A percentile compares a stretch with the other conserved stretches of the same genome.
Conservation (phyloP, 176 grass and related monocot species). For the Hsuehochloa calcarea region DNA sequence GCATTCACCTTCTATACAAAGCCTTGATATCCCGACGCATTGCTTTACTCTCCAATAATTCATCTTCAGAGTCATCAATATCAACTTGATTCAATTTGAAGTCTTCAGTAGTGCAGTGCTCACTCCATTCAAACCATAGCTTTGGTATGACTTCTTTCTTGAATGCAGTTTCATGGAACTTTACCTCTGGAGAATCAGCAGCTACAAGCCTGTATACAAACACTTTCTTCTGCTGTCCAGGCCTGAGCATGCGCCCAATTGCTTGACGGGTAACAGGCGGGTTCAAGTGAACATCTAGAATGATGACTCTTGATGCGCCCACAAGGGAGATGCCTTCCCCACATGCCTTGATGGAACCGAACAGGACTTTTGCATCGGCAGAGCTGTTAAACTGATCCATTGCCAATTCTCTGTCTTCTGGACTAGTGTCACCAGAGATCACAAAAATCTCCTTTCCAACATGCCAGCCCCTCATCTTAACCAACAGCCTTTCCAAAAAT, state of each 20-base stretch:
- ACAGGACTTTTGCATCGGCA: slow-evolving; percentile 76
- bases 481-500: slow-evolving; percentile 86
- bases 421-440: slow-evolving; percentile 69
- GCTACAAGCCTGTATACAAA: slow-evolving; percentile 89
- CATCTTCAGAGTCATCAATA: slow-evolving; percentile 51
- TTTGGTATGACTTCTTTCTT: slow-evolving; percentile 86
- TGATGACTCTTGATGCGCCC: slow-evolving; percentile 80
- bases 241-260: slow-evolving; percentile 86
- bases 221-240: slow-evolving; percentile 81
- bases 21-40: slow-evolving; percentile 70
- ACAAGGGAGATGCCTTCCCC: slow-evolving; percentile 93
- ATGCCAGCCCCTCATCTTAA: slow-evolving; percentile 76
- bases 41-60: slow-evolving; percentile 58
- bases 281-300: slow-evolving; percentile 93
- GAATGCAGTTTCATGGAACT: slow-evolving; percentile 58
- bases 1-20: slow-evolving; percentile 72
- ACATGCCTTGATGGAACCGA: slow-evolving; percentile 96
- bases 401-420: slow-evolving; percentile 71
- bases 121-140: slow-evolving; percentile 97
- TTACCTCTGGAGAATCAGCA: slow-evolving; percentile 63
- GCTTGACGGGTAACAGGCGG: slow-evolving; percentile 96
- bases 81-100: slow-evolving; percentile 69
- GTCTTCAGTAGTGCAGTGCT: slow-evolving; percentile 52
- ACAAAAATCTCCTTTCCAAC: slow-evolving; percentile 88
- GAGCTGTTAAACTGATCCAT: slow-evolving; percentile 88